These are phyloP conservation scores for Akanthomyces lecanii DNA, from an alignment of 2,329 filamentous ascomycete species.

Conservation along the genomic window DNA sequence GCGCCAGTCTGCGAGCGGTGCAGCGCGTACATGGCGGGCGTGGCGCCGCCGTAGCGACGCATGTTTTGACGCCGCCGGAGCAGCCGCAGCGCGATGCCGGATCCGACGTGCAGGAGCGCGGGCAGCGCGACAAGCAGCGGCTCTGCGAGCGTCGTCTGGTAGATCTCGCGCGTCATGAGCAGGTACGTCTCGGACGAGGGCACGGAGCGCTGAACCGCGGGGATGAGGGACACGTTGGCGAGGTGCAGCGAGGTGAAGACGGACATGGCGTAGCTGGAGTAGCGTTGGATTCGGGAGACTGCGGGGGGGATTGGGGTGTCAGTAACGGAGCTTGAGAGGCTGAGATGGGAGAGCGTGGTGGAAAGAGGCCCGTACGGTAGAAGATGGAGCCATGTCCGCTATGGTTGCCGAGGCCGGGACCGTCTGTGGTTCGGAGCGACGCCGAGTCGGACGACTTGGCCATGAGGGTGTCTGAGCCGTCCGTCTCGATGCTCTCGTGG, in stretches of 20 bases:
- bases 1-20: conserved; percentile 30
- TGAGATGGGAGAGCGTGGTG: not conserved
- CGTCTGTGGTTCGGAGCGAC: conserved; percentile 34
- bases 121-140: conserved; percentile 75
- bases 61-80: conserved; percentile 69
- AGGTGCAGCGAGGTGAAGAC: conserved; percentile 74
- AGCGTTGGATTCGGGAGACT: conserved; percentile 78
- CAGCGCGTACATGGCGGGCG: conserved; percentile 45
- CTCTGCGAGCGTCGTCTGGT: conserved; percentile 78
- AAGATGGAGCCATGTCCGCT: conserved; percentile 65
- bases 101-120: conserved; percentile 68
- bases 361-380: conserved; percentile 57
- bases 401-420: conserved; percentile 59
- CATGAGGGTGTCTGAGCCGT: conserved; percentile 17
- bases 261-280: conserved; percentile 81
- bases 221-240: conserved; percentile 76
- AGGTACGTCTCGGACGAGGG: conserved; percentile 77
- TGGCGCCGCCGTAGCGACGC: conserved; percentile 68
- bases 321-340: not conserved
- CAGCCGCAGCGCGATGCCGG: conserved; percentile 72
- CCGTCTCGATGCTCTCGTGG: conserved; percentile 33
- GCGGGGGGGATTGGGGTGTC: not conserved
- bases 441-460: conserved; percentile 24
- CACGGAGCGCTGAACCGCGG: conserved; percentile 68
- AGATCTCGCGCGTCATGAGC: conserved; percentile 85